These are phyloP conservation scores for Odonthalia washingtoniensis DNA, from an alignment of 31 red algal species.

Conservation along the genomic window DNA sequence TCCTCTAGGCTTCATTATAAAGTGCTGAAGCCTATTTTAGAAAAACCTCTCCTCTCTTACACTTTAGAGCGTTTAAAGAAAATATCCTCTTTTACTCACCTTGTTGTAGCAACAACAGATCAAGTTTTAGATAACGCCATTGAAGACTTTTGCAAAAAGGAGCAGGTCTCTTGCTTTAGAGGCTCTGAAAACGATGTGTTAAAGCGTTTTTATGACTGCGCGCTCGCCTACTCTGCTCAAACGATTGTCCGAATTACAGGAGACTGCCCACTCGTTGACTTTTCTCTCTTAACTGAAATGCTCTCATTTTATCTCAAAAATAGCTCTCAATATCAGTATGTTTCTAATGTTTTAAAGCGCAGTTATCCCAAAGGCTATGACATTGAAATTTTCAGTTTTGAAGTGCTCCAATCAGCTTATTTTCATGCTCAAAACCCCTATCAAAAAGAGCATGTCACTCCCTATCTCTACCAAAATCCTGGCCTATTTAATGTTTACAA, in stretches of 20 bases:
- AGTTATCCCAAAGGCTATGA: slow-evolving; percentile 3
- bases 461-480: not conserved
- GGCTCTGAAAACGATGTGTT: slow-evolving; percentile 4
- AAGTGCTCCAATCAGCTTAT: not conserved
- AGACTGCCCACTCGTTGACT: slow-evolving; percentile 18
- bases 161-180: slow-evolving; percentile 8
- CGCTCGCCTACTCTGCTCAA: slow-evolving; percentile 5
- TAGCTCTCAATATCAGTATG: not conserved
- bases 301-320: slow-evolving; percentile 1
- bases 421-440: not conserved
- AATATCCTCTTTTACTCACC: not conserved
- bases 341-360: not conserved
- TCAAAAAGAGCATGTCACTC: not conserved
- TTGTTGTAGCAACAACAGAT: slow-evolving; percentile 6
- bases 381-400: not conserved
- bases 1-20: slow-evolving; percentile 5
- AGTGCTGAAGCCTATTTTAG: not conserved
- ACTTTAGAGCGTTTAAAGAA: not conserved
- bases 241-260: slow-evolving; percentile 2
- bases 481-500: not conserved
- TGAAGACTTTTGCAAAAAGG: slow-evolving; percentile 1
- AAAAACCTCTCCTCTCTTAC: not conserved
- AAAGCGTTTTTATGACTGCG: not conserved
- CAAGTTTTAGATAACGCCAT: slow-evolving; percentile 17
- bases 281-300: not conserved